Conservation (phyloP, 306 rosid species). For the Vicia sativa region DNA sequence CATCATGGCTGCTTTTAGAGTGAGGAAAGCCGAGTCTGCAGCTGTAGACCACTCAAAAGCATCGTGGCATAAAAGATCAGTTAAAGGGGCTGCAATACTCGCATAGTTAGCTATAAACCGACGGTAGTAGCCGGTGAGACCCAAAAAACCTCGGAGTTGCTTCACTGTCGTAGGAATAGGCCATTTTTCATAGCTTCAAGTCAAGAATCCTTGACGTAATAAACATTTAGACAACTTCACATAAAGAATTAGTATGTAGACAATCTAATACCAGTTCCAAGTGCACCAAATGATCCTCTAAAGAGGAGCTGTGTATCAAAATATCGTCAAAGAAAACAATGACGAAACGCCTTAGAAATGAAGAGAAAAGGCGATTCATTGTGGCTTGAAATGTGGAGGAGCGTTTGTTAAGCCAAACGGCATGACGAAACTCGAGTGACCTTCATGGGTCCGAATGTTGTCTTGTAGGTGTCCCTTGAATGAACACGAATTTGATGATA, state of each 20-base stretch:
- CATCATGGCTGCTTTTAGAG: no score
- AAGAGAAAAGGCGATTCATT: neutral
- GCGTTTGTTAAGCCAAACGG: neutral
- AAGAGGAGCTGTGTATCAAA: neutral
- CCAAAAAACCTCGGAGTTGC: neutral
- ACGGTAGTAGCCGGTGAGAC: neutral
- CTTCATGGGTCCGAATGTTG: neutral
- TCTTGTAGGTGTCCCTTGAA: neutral
- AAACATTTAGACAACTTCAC: neutral
- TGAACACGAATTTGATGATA: neutral
- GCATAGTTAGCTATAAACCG: no score
- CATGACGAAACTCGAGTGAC: neutral
- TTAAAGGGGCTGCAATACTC: no score
- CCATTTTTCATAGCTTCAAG: neutral
- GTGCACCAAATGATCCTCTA: no score
- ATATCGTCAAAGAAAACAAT: neutral
- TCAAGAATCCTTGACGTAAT: neutral
- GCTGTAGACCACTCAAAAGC: no score
- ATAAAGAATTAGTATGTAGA: neutral
- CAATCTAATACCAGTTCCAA: no score
- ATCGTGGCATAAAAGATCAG: no score
- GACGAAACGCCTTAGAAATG: neutral
- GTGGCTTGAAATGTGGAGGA: neutral
- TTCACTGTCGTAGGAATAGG: neutral
- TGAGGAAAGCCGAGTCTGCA: no score